phyloP scores from a whole-genome alignment of 805 yeast genomes.

The Wickerhamiella dianesei region DNA sequence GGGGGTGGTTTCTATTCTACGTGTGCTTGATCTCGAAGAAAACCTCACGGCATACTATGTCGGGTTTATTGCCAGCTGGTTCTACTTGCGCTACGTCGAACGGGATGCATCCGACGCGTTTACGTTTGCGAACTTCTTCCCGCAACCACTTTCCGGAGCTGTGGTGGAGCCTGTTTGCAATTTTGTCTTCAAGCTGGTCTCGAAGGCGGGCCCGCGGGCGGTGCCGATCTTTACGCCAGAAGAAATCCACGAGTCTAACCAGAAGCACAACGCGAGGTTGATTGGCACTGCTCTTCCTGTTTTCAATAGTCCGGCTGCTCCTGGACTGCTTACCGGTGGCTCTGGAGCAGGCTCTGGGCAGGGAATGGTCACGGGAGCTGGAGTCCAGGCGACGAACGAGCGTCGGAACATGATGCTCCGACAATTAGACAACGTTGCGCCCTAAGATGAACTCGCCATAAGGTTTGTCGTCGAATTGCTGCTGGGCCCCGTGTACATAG shows the following conservation, averaged over 20 bases:
- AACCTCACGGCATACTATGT: conserved; percentile 21
- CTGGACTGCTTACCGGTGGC: neutral
- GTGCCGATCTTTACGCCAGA: conserved; percentile 20
- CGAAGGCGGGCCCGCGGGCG: neutral
- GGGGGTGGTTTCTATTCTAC: conserved; percentile 19
- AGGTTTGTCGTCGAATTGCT: neutral
- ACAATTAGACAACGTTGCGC: conserved; percentile 7
- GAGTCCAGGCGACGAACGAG: conserved; percentile 16
- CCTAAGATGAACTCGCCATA: conserved; percentile 1
- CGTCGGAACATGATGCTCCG: conserved; percentile 18
- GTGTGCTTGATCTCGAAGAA: conserved; percentile 18
- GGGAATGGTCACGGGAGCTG: neutral
- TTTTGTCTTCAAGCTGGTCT: conserved; percentile 25
- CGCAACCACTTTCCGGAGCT: conserved; percentile 38
- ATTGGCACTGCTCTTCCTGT: conserved; percentile 16
- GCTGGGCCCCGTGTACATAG: conserved; percentile 24
- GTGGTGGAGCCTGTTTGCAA: conserved; percentile 40
- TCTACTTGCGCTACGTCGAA: conserved; percentile 57
- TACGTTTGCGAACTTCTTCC: conserved; percentile 73
- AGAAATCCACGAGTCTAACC: conserved; percentile 18
- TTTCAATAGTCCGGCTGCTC: neutral
- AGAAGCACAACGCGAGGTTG: conserved; percentile 16
- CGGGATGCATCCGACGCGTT: conserved; percentile 92
- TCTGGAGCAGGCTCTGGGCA: neutral
- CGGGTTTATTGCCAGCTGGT: conserved; percentile 56